Evolutionary conservation across 176 grass and related monocot genomes (phyloP).

Genomic region (Urochloa ruziziensis): DNA sequence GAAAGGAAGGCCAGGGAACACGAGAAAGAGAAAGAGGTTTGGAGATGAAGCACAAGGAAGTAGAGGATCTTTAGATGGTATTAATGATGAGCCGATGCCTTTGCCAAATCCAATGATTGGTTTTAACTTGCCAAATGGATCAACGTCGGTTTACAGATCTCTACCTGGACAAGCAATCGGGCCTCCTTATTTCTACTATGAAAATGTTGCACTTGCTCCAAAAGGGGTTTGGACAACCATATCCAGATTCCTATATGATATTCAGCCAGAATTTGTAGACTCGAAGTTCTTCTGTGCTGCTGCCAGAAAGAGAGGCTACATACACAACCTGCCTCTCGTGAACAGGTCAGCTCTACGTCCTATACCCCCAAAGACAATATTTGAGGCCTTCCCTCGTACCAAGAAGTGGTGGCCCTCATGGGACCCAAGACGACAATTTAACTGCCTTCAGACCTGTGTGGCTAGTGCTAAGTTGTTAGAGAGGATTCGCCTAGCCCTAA

Average conservation of each 20-base stretch:
- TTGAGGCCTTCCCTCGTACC: conserved; percentile 57
- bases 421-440: conserved; percentile 79
- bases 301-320: conserved; percentile 71
- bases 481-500: conserved; percentile 42
- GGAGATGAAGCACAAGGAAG: conserved; percentile 24
- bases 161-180: conserved; percentile 56
- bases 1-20: conserved; percentile 9
- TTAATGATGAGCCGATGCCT: conserved; percentile 15
- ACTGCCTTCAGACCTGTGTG: conserved; percentile 75
- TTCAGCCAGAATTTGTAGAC: conserved; percentile 75
- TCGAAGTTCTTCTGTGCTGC: conserved; percentile 77
- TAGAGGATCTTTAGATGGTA: conserved; percentile 31
- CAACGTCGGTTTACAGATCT: conserved; percentile 10
- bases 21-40: conserved; percentile 46
- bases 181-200: conserved; percentile 83
- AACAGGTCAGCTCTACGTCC: conserved; percentile 60
- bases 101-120: conserved; percentile 81
- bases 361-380: conserved; percentile 57
- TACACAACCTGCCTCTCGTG: conserved; percentile 69
- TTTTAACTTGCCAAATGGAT: conserved; percentile 52
- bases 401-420: conserved; percentile 73
- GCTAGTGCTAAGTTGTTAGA: conserved; percentile 60
- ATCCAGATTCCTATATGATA: conserved; percentile 66
- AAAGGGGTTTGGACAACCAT: conserved; percentile 69
- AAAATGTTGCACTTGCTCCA: conserved; percentile 79